Base-by-base conservation (phyloP, 108 stramenopile genomes). In the Cyclotella cryptica region DNA sequence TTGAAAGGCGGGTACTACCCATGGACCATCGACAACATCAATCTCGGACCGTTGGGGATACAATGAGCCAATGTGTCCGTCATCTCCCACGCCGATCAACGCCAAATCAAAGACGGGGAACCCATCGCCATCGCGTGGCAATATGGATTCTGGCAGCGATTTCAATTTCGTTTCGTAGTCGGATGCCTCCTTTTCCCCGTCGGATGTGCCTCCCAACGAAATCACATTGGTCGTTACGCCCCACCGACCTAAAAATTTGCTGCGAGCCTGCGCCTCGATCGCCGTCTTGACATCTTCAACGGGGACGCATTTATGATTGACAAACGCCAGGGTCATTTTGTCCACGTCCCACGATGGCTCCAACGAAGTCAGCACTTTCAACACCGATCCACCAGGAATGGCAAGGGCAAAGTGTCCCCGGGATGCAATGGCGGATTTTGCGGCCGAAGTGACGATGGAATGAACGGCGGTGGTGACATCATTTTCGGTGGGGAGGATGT, bases 231-330 rank as follows among this genome's bases (percentile, higher is more conserved):
- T 35, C 35, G 35, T 6, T 35, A 85, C 79, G 3, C 76, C 78
- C 93, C 93, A 95, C 0, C 71, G 51, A 62, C 86, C 58, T 17
- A 92, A 55, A 73, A 95, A 95, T 46, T 87, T 73, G 9, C 66
- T 57, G 26, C 70, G 49, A 8, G 93, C 93, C 68, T 95, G 90
- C 29, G 93, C 93, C 62, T 95, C 90, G 39, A 88, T 95, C 6
- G 90, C 87, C 22, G 75, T 61, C 12, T 54, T 70, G 9, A 69
- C 60, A 80, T 95, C 91, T 39, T 84, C 83, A 27, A 88, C 79
- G 13, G 79, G 62, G 0, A 92, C 93, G 47, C 91, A 92, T 49
- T 95, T 95, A 69, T 95, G 93, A 79, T 95, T 95, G 46, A 95
- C 93, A 70, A 90, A 95, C 55, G 88, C 90, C 22, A 92, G 21